phyloP scores from a whole-genome alignment of 306 rosid genomes.

The Castanopsis chinensis region DNA sequence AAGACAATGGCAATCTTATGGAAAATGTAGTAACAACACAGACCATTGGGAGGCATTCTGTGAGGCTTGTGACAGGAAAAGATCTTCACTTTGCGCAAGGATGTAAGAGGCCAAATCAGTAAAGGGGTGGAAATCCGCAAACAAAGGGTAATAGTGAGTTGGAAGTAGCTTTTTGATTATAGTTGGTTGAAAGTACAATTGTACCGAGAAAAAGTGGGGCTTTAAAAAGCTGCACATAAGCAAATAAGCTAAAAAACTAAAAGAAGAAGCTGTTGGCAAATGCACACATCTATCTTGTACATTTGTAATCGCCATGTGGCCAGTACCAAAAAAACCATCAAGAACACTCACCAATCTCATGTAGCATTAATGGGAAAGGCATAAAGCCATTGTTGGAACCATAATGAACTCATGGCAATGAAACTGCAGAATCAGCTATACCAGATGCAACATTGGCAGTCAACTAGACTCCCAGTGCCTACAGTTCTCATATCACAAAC shows the following conservation, averaged over 20 bases:
- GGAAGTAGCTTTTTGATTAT: no score
- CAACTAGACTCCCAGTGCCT: background rate
- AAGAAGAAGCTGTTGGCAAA: no score
- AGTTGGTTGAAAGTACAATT: no score
- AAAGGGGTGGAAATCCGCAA: background rate
- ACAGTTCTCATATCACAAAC: background rate
- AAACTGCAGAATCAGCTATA: background rate
- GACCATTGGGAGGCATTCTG: background rate
- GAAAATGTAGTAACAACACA: background rate
- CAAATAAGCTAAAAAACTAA: no score
- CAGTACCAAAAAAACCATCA: background rate
- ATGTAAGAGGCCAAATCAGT: background rate
- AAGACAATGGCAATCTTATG: background rate
- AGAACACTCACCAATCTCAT: background rate
- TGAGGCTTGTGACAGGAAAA: background rate
- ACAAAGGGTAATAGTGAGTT: background rate
- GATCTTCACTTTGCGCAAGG: background rate
- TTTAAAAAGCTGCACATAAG: no score
- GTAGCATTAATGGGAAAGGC: background rate
- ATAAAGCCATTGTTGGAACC: background rate
- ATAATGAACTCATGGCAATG: background rate
- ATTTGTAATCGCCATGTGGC: background rate
- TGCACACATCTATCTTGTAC: background rate
- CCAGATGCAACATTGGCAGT: background rate
- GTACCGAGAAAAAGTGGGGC: no score